A percentile compares a stretch with the other conserved stretches of the same genome.
Evolutionary conservation across 1,284 basidiomycete genomes (phyloP).

Genomic region (Exobasidium cylindrosporum): DNA sequence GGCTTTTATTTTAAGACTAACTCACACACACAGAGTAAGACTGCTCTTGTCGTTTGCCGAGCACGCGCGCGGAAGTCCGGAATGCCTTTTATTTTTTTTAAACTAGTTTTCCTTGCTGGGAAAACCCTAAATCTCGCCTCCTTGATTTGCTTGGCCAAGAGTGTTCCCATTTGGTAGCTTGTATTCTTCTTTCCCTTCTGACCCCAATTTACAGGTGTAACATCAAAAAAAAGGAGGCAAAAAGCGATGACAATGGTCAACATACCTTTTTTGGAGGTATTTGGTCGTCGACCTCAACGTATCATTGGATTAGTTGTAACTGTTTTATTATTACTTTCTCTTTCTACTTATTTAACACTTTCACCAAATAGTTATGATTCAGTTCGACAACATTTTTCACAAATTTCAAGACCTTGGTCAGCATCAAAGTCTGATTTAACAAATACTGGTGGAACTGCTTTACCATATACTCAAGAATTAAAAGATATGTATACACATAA

Average conservation of each 20-base stretch:
- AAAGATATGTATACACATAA: constrained; percentile 45
- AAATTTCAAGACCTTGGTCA: constrained; percentile 25
- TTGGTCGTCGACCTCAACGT: constrained; percentile 40
- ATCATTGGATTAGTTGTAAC: constrained; percentile 33
- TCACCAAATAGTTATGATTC: constrained; percentile 22
- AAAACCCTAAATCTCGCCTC: no score
- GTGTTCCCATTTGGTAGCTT: no score
- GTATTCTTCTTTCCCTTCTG: no score
- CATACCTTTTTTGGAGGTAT: constrained; percentile 28
- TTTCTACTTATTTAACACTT: constrained; percentile 41
- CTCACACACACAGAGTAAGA: no score
- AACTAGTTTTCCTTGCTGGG: no score
- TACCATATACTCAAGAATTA: constrained; percentile 13
- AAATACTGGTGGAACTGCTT: background rate
- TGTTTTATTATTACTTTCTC: constrained; percentile 35
- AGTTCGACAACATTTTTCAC: constrained; percentile 23
- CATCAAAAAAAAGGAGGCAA: no score
- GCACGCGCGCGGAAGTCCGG: no score
- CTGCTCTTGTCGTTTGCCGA: no score
- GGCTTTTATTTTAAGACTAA: no score
- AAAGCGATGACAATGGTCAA: constrained; percentile 18
- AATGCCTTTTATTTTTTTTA: no score
- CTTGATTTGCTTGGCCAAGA: no score
- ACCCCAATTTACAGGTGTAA: no score
- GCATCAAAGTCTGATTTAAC: background rate